Evolutionary conservation across 1,284 basidiomycete species (phyloP).

Genomic region (Microbotryomycetes sp.): DNA sequence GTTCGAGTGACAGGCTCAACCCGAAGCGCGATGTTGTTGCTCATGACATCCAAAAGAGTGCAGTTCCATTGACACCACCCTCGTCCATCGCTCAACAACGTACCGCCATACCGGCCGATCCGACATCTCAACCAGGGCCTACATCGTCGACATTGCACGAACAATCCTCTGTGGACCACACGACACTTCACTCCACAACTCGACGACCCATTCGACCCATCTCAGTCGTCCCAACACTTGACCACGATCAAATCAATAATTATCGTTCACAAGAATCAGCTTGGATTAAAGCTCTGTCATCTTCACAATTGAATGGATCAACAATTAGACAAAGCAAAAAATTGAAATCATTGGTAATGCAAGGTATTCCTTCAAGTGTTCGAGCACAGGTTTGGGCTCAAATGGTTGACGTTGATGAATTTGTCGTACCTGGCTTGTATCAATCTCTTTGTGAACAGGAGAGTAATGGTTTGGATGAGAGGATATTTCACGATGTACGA

Average conservation of each 20-base stretch:
- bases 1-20: too few species aligned
- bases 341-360: constrained; percentile 70
- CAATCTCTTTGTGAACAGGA: constrained; percentile 4
- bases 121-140: too few species aligned
- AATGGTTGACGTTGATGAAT: constrained; percentile 64
- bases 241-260: background rate
- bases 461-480: background rate
- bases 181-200: too few species aligned
- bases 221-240: background rate
- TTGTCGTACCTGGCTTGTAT: constrained; percentile 64
- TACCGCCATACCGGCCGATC: too few species aligned
- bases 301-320: constrained; percentile 42
- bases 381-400: constrained; percentile 79
- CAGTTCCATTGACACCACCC: too few species aligned
- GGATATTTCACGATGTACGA: background rate
- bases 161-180: too few species aligned
- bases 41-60: too few species aligned
- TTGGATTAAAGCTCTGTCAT: constrained; percentile 35
- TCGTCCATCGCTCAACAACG: too few species aligned
- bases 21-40: too few species aligned
- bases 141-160: too few species aligned
- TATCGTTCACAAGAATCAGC: constrained; percentile 36
- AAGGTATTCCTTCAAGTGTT: constrained; percentile 70
- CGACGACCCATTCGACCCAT: background rate
- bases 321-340: constrained; percentile 75